phyloP scores from a whole-genome alignment of 371 early-diverging fungal species.

The Syncephalastrum contaminatum region DNA sequence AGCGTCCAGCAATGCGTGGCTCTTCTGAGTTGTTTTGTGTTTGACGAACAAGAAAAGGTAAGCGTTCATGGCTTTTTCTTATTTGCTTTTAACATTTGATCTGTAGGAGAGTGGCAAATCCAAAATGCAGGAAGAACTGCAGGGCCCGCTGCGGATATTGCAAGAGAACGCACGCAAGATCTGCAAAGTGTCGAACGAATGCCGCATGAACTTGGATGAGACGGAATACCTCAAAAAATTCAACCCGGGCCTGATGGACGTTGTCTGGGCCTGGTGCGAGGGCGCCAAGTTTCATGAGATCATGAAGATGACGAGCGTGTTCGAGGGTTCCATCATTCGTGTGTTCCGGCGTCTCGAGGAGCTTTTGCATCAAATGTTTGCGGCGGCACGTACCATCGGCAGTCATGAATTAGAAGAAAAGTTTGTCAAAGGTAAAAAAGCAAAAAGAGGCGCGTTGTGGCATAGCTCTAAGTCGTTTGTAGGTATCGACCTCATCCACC shows the following conservation, averaged over 20 bases:
- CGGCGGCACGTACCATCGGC: constrained; percentile 97
- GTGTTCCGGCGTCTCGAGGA: constrained; percentile 96
- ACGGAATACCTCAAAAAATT: constrained; percentile 84
- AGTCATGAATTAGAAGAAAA: constrained; percentile 96
- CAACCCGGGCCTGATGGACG: constrained; percentile 95
- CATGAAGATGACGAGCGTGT: constrained; percentile 95
- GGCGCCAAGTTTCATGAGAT: constrained; percentile 97
- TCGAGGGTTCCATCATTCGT: constrained; percentile 98
- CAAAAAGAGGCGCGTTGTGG: neutral
- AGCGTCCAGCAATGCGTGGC: constrained; percentile 89
- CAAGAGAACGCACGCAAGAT: constrained; percentile 89
- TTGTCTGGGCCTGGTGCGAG: constrained; percentile 95
- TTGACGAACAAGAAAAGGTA: constrained; percentile 74
- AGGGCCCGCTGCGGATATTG: constrained; percentile 76
- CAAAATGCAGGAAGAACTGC: constrained; percentile 72
- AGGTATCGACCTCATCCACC: constrained; percentile 90
- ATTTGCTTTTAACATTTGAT: neutral
- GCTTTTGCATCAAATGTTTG: constrained; percentile 92
- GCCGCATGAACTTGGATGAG: constrained; percentile 80
- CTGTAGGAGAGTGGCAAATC: constrained; percentile 17
- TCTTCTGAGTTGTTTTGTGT: constrained; percentile 94
- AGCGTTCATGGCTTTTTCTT: no score
- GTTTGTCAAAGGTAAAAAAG: constrained; percentile 81
- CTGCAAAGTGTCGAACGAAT: constrained; percentile 84
- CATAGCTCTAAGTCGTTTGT: neutral